phyloP scores from a whole-genome alignment of 345 rosid species.

The Hypericum perforatum region DNA sequence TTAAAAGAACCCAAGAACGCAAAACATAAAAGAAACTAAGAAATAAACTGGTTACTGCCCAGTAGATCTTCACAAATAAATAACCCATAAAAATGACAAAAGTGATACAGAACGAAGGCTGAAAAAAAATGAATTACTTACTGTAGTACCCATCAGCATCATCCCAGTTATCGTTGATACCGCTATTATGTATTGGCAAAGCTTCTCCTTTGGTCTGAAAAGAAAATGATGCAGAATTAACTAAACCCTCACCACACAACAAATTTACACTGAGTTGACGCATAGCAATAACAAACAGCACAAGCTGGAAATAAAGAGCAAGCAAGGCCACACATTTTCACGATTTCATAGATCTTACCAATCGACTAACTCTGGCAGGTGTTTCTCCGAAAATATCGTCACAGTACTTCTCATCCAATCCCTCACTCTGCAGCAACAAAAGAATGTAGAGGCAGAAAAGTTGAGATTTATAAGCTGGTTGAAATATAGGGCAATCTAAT shows the following conservation, averaged over 20 bases:
- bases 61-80: neutral
- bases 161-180: slow-evolving; percentile 98
- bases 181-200: slow-evolving; percentile 60
- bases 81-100: neutral
- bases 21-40: too few relatives aligned
- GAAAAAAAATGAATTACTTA: slow-evolving; percentile 27
- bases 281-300: too few relatives aligned
- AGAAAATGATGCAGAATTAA: slow-evolving; percentile 9
- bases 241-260: slow-evolving; percentile 9
- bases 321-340: neutral
- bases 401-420: slow-evolving; percentile 59
- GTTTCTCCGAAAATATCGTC: slow-evolving; percentile 98
- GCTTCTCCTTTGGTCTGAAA: slow-evolving; percentile 65
- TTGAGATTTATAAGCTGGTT: slow-evolving; percentile 7
- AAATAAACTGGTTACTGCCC: too few relatives aligned
- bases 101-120: neutral
- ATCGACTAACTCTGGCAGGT: slow-evolving; percentile 55
- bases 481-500: slow-evolving; percentile 12
- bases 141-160: slow-evolving; percentile 97
- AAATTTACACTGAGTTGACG: too few relatives aligned
- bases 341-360: slow-evolving; percentile 25
- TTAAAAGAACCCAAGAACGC: too few relatives aligned
- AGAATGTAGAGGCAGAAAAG: slow-evolving; percentile 10
- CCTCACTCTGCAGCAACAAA: slow-evolving; percentile 62
- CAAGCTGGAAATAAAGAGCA: neutral